Base-by-base conservation (phyloP, 177 flowering plant species). In the Vitis hybrid region DNA sequence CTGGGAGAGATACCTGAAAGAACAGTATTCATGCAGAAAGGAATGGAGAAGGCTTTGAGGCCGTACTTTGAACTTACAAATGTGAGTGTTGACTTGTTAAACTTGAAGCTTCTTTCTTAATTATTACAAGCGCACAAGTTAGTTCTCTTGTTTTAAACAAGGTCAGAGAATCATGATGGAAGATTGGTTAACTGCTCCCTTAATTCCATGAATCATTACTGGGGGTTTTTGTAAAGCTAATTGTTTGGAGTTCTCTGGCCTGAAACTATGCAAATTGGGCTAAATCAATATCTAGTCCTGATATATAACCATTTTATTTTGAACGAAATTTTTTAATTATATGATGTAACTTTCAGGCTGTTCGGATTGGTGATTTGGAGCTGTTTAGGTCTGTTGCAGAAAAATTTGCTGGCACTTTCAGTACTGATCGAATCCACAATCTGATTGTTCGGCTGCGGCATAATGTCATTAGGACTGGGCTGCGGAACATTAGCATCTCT, bases 1-100 rank as follows among this genome's bases (percentile, higher is more conserved):
- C 83, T 95, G 16, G 98, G 99, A 61, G 99, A 96, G 74, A 94
- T 94, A 29, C 99, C 99, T 3, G 99, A 96, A 81, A 83, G 99
- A 71, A 93, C 97, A 48, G 88, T 92, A 12, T 96, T 96, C 63
- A 85, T 93, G 97, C 99, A 96, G 83, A 93, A 86, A 70, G 97
- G 98, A 69, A 96, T 96, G 99, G 94, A 89, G 80, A 88, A 84
- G 69, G 91, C 97, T 66, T 81, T 93, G 77, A 89, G 90, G 83
- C 99, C 99, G 19, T 96, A 96, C 80, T 96, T 96, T 78, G 99
- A 96, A 74, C 92, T 93, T 65, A 96, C 99, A 69, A 96, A 96
- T 86, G 99, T 96, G 50, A 86, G 98, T 87, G 4, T 31, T 7
- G 12, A 1, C 45, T 20, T 50, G 5, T 29, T 15, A n/a, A 50